These are phyloP conservation scores for Coemansia sp. DNA, from an alignment of 192 early-diverging fungal genomes.

Conservation along the genomic window DNA sequence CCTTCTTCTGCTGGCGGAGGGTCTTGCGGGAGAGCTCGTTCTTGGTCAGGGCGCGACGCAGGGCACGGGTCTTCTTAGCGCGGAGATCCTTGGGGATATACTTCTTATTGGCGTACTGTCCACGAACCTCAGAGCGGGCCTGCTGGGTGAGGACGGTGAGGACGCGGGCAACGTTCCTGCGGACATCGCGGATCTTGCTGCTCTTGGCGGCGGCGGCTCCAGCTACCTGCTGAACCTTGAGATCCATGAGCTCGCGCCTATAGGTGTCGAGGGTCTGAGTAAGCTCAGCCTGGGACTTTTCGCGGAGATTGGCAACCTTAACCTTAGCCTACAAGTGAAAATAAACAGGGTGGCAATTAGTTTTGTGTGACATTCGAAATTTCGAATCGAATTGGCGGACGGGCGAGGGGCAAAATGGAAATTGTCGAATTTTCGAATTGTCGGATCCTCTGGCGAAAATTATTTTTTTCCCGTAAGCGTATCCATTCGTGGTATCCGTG, in stretches of 20 bases:
- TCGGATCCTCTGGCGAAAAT: neutral
- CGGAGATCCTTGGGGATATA: constrained; percentile 95
- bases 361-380: neutral
- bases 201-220: constrained; percentile 60
- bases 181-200: constrained; percentile 77
- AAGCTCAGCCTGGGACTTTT: constrained; percentile 91
- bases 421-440: neutral
- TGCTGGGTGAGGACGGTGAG: constrained; percentile 95
- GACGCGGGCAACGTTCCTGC: constrained; percentile 92
- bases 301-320: constrained; percentile 92
- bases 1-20: constrained; percentile 85
- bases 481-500: neutral
- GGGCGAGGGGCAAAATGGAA: neutral
- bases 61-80: constrained; percentile 97
- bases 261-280: constrained; percentile 88
- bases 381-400: neutral
- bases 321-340: constrained; percentile 70
- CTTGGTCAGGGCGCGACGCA: constrained; percentile 91
- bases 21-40: constrained; percentile 81
- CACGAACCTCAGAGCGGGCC: constrained; percentile 83
- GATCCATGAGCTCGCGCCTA: constrained; percentile 89
- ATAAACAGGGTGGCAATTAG: neutral
- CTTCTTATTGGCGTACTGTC: constrained; percentile 94
- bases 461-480: neutral
- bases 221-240: constrained; percentile 93